Evolutionary conservation across 768 basidiomycete genomes (phyloP).

Genomic region (Termitomyces sp.): DNA sequence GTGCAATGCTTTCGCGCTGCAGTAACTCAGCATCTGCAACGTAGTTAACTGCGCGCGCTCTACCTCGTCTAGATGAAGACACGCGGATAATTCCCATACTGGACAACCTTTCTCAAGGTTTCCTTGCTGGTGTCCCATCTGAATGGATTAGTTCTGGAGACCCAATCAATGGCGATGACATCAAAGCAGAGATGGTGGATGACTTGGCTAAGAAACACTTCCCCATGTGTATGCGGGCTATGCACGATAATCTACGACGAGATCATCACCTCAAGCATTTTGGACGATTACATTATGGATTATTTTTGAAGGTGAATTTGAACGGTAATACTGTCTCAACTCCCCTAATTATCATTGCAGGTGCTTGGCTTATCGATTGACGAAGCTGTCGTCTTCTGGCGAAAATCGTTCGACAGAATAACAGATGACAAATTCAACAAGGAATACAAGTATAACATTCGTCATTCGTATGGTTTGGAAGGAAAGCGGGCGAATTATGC

Average conservation of each 20-base stretch:
- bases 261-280: slow-evolving; percentile 91
- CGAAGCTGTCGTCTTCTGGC: slow-evolving; percentile 92
- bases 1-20: neutral
- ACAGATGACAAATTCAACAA: slow-evolving; percentile 97
- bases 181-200: slow-evolving; percentile 94
- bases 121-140: slow-evolving; percentile 84
- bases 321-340: neutral
- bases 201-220: slow-evolving; percentile 83
- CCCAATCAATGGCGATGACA: slow-evolving; percentile 45
- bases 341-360: slow-evolving; percentile 30
- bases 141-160: slow-evolving; percentile 63
- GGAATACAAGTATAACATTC: slow-evolving; percentile 95
- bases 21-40: neutral
- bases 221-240: slow-evolving; percentile 91
- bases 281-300: slow-evolving; percentile 83
- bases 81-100: slow-evolving; percentile 85
- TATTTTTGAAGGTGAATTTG: slow-evolving; percentile 82
- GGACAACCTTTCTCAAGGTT: slow-evolving; percentile 88
- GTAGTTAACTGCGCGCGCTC: slow-evolving; percentile 77
- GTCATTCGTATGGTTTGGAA: slow-evolving; percentile 91
- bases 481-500: slow-evolving; percentile 93
- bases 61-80: slow-evolving; percentile 93
- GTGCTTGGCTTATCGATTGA: slow-evolving; percentile 91
- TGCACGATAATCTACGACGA: slow-evolving; percentile 72
- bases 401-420: slow-evolving; percentile 73